These are phyloP conservation scores for Globisporangium mamillatum DNA, from an alignment of 352 stramenopile species.

Conservation along the genomic window DNA sequence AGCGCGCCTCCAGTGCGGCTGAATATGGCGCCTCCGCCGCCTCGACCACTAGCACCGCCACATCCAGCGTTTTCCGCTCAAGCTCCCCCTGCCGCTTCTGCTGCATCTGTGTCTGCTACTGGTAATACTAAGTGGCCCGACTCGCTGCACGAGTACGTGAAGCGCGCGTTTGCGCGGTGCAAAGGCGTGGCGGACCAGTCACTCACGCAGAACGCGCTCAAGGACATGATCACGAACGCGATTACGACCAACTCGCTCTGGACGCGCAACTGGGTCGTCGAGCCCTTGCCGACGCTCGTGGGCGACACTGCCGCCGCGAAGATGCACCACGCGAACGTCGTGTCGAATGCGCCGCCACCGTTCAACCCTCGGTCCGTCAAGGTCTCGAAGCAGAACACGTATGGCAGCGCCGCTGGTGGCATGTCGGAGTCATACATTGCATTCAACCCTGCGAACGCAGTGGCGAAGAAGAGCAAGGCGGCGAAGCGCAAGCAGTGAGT, in stretches of 20 bases:
- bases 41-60: constrained; percentile 16
- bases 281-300: constrained; percentile 71
- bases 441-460: constrained; percentile 34
- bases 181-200: constrained; percentile 72
- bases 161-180: constrained; percentile 78
- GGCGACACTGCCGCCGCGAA: constrained; percentile 32
- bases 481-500: constrained; percentile 60
- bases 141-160: constrained; percentile 83
- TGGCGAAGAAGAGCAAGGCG: constrained; percentile 46
- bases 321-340: constrained; percentile 18
- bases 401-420: background rate
- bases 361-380: constrained; percentile 9
- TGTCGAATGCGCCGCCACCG: constrained; percentile 3
- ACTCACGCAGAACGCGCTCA: constrained; percentile 76
- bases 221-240: constrained; percentile 80
- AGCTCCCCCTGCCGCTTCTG: constrained; percentile 15
- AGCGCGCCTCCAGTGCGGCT: constrained; percentile 53
- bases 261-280: constrained; percentile 80
- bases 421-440: constrained; percentile 37
- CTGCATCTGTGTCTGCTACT: constrained; percentile 9
- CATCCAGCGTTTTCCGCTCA: constrained; percentile 12
- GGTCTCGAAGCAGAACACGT: constrained; percentile 12
- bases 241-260: constrained; percentile 83
- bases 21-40: constrained; percentile 23
- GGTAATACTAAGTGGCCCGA: constrained; percentile 79